Evolutionary conservation across 108 stramenopile species (phyloP).

Genomic region (Discostella stelligeroides): DNA sequence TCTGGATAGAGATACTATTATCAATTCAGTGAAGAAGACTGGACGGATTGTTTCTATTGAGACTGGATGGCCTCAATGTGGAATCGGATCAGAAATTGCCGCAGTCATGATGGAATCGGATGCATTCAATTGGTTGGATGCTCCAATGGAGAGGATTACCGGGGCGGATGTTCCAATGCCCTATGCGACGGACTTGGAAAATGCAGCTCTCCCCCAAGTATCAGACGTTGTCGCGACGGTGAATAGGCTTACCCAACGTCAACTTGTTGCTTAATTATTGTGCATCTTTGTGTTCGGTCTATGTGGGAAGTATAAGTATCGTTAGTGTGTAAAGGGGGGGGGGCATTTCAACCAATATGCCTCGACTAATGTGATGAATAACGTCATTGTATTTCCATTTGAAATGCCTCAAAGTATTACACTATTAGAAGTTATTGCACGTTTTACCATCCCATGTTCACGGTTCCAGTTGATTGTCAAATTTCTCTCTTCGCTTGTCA

Average conservation of each 20-base stretch:
- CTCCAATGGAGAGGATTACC: constrained; percentile 96
- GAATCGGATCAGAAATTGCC: constrained; percentile 96
- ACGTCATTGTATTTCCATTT: not conserved
- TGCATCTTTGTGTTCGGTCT: not conserved
- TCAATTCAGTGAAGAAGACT: constrained; percentile 95
- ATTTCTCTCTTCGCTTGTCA: constrained; percentile 1
- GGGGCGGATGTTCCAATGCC: constrained; percentile 99
- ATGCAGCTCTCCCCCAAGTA: constrained; percentile 90
- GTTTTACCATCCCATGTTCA: no score
- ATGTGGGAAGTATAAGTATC: not conserved
- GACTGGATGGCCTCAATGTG: constrained; percentile 98
- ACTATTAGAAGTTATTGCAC: no score
- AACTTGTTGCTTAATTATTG: constrained; percentile 72
- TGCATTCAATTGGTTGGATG: constrained; percentile 99
- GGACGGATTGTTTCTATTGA: constrained; percentile 94
- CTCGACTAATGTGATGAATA: not conserved
- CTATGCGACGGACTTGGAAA: constrained; percentile 95
- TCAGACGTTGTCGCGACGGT: constrained; percentile 91
- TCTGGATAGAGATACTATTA: constrained; percentile 94
- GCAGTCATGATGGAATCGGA: constrained; percentile 96
- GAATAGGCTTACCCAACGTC: constrained; percentile 86
- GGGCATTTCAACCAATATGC: not conserved
- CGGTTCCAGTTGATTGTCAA: constrained; percentile 13
- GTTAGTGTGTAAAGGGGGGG: not conserved
- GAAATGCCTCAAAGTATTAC: no score